phyloP scores from a whole-genome alignment of 768 basidiomycete genomes.

The Kwoniella europaea region DNA sequence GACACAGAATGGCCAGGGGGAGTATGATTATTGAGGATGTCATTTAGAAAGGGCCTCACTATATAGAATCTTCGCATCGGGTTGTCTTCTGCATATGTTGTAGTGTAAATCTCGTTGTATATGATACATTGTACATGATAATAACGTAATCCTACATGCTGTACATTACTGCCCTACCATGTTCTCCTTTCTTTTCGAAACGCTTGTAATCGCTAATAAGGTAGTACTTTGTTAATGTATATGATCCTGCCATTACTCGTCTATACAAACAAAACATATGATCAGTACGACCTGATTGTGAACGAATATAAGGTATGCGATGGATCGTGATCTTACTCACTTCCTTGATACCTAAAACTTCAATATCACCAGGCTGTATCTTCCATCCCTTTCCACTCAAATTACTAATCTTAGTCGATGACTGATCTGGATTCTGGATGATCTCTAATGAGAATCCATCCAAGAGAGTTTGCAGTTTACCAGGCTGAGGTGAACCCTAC shows the following conservation, averaged over 20 bases:
- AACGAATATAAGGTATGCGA: background rate
- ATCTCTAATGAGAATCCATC: conserved; percentile 33
- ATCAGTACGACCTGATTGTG: background rate
- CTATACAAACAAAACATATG: background rate
- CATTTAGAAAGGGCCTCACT: background rate
- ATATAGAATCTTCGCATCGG: background rate
- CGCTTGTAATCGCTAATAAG: background rate
- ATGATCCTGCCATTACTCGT: conserved; percentile 23
- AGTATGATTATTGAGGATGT: conserved; percentile 34
- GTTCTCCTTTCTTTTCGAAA: background rate
- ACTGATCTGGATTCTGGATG: conserved; percentile 17
- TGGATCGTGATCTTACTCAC: conserved; percentile 28
- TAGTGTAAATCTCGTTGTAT: background rate
- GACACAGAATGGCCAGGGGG: conserved; percentile 34
- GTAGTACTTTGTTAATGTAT: conserved; percentile 21
- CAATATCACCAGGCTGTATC: conserved; percentile 49
- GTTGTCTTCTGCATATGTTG: background rate
- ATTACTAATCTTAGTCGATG: conserved; percentile 4
- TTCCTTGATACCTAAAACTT: conserved; percentile 46
- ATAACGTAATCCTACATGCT: background rate
- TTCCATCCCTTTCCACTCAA: conserved; percentile 29
- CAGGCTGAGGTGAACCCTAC: conserved; percentile 1
- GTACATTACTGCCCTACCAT: background rate
- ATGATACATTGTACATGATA: background rate
- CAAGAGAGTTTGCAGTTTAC: conserved; percentile 34